Evolutionary conservation across 805 yeast genomes (phyloP), one percentile per base, ranked within the genome.

Genomic region (Monosporozyma yasuniensis): DNA sequence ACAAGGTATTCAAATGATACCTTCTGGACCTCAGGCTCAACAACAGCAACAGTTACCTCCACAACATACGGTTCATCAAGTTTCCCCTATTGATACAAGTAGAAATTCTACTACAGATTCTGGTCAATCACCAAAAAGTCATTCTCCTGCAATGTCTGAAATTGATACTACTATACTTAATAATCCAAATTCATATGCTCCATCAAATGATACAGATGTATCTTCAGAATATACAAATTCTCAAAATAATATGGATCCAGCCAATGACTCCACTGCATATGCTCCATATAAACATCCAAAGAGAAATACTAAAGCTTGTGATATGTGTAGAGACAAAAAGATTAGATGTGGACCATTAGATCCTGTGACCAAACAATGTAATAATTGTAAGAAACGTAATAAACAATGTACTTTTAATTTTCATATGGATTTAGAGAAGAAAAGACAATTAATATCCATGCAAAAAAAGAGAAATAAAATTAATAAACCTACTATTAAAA

Each of bases 281-380:
- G 11, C 42, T 10, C 27, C 25, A 11, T 19, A 38, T 19, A 38
- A 21, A 38, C 14, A 19, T 19, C 42, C 37, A 22, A 55, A 51
- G 27, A 48, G 62, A 49, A 52, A 49, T 3, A 49, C 53, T 12
- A 57, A 50, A 47, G 62, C 62, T 1, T 58, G 62, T 50, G 62
- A 58, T 45, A 50, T 52, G 19, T 58, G 62, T 48, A 52, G 62
- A 38, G 52, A 50, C 34, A 53, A 59, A 23, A 58, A 58, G 35
- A 54, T 58, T 34, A 54, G 54, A 45, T 58, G 62, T 50, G 57
- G 52, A 14, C 48, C 51, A 2, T 46, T 54, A 5, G 52, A 57
- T 42, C 46, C 53, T 12, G 23, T 23, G 3, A 46, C 53, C 8
- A 53, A 51, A 3, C 54, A 48, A 42, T 58, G 62, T 46, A 42